Evolutionary conservation across 257 asterid genomes (phyloP).

Genomic region (Parsonsia alboflavescens): DNA sequence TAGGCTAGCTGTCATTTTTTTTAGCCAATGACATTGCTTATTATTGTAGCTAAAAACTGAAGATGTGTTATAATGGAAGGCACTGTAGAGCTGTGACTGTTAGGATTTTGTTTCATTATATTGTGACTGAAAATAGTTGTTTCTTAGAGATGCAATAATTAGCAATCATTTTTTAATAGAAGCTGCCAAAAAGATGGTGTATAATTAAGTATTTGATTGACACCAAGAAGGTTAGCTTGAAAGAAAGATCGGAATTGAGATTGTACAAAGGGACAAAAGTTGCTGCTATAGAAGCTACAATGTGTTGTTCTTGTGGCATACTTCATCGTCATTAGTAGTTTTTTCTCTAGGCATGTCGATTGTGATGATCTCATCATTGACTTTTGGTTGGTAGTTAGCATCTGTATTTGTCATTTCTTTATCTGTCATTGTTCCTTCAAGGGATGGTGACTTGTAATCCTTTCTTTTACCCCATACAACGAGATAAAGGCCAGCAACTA

Average conservation of each 20-base stretch:
- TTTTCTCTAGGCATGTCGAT: constrained; percentile 21
- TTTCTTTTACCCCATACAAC: constrained; percentile 88
- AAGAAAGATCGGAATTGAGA: too few relatives aligned
- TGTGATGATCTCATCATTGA: constrained; percentile 33
- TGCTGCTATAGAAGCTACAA: background rate
- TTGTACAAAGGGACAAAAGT: too few relatives aligned
- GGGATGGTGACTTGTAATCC: constrained; percentile 41
- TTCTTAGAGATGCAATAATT: constrained; percentile 5
- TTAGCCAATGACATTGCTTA: background rate
- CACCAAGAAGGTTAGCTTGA: background rate
- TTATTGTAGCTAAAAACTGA: background rate
- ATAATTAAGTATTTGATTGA: background rate
- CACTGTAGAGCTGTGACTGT: background rate
- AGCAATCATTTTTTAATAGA: background rate
- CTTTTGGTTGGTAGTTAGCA: constrained; percentile 5
- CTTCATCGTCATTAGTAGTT: constrained; percentile 21
- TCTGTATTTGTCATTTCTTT: constrained; percentile 28
- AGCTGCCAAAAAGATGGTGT: constrained; percentile 2
- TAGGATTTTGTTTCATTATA: background rate
- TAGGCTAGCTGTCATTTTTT: background rate
- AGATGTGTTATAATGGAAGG: constrained; percentile 6
- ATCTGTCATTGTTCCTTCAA: constrained; percentile 29
- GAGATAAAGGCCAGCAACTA: constrained; percentile 73
- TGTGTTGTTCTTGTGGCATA: background rate
- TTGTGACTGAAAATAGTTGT: background rate